Evolutionary conservation across 495 filamentous ascomycete genomes (phyloP), one percentile per base, ranked within the genome.

Genomic region (Platismatia glauca): DNA sequence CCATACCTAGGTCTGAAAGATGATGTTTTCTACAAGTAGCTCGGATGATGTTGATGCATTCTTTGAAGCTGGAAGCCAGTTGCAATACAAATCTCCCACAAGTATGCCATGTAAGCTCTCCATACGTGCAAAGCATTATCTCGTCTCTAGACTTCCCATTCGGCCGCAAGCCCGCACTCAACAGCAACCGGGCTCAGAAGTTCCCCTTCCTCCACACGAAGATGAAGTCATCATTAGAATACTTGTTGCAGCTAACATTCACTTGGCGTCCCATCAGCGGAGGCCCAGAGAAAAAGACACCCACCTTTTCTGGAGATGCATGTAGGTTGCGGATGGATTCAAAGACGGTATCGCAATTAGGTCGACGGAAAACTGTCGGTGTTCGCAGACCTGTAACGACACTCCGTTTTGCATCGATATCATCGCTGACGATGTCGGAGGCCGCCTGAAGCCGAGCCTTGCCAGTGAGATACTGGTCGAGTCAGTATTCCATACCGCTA

Each of bases 361-460:
- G 87, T 43, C 87, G 78, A 60, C 87, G 87, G 69, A 90, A 89
- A 72, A 89, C 89, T 48, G 87, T 90, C 50, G 87, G 87, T 48
- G 86, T 84, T 37, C 87, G 78, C 18, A 90, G 77, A 59, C 87
- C 87, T 7, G 87, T 90, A 66, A 90, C 89, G 62, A 86, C 81
- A 71, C 89, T 86, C 71, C 84, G 85, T 69, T 89, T 86, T 64
- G 87, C 86, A 67, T 89, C 86, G 59, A 85, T 87, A 65, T 90
- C 87, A 73, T 90, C 88, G 76, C 89, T 89, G 86, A 89, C 89
- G 77, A 90, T 89, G 68, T 90, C 89, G 13, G 85, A 88, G 43
- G 87, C 87, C 67, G 89, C 87, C 71, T 90, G 87, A 16, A 80
- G 78, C 77, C 89, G 89, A 76, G 89, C 89, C 76, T 87, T 89